phyloP scores from a whole-genome alignment of 805 yeast species.

The Torulaspora delbrueckii region DNA sequence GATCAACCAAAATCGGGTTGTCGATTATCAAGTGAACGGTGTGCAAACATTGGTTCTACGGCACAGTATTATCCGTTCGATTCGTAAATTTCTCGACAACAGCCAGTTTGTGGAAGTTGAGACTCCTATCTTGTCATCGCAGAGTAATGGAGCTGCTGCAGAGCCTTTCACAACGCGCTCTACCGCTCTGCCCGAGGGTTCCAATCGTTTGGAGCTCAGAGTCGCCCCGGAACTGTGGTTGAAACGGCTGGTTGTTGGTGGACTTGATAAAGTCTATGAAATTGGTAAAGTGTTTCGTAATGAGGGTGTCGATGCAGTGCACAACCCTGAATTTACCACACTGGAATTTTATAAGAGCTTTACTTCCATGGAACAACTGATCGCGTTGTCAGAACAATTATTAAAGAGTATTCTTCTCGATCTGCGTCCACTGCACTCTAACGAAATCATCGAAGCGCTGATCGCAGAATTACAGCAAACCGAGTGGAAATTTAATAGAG shows the following conservation, averaged over 20 bases:
- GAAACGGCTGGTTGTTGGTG: constrained; percentile 74
- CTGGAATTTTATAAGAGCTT: constrained; percentile 84
- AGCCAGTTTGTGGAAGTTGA: constrained; percentile 72
- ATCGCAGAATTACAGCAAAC: constrained; percentile 11
- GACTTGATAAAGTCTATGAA: constrained; percentile 83
- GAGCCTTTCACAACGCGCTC: constrained; percentile 67
- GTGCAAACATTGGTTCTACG: constrained; percentile 46
- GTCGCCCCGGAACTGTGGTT: constrained; percentile 97
- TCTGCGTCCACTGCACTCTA: constrained; percentile 28
- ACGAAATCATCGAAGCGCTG: constrained; percentile 6
- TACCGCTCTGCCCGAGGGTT: constrained; percentile 30
- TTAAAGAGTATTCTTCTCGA: constrained; percentile 37
- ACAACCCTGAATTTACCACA: constrained; percentile 89
- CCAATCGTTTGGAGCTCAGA: constrained; percentile 51
- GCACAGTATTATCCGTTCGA: constrained; percentile 47
- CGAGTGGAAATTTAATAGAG: constrained; percentile 28
- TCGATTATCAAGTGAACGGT: constrained; percentile 62
- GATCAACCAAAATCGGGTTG: constrained; percentile 62
- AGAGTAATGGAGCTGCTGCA: constrained; percentile 89
- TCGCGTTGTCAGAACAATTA: constrained; percentile 56
- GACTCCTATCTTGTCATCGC: constrained; percentile 74
- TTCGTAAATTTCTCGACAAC: constrained; percentile 53
- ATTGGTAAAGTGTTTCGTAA: constrained; percentile 83
- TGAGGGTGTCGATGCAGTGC: constrained; percentile 89
- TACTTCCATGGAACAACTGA: constrained; percentile 60